Evolutionary conservation across 371 early-diverging fungal species (phyloP).

Genomic region (Mortierella sp.): DNA sequence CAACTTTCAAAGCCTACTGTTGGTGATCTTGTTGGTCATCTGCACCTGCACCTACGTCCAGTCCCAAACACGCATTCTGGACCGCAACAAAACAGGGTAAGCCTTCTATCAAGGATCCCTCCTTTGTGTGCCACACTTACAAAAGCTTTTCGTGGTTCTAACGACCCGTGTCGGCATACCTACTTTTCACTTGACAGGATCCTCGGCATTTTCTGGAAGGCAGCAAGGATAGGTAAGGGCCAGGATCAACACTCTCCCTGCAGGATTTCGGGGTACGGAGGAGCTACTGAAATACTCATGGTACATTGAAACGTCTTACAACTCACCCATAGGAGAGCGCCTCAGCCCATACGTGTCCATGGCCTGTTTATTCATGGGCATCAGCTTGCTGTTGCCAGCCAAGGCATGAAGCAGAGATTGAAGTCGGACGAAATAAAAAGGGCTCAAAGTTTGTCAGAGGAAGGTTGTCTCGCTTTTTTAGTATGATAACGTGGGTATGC

Average conservation of each 20-base stretch:
- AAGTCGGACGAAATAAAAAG: conserved; percentile 5
- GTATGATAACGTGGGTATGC: no score
- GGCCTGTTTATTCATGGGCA: conserved; percentile 84
- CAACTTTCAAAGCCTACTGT: conserved; percentile 82
- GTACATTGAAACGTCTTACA: no score
- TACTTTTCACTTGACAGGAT: conserved; percentile 58
- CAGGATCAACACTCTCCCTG: no score
- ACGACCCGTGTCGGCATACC: background rate
- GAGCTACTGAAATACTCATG: no score
- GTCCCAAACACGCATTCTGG: conserved; percentile 76
- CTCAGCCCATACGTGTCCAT: conserved; percentile 88
- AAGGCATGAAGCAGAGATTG: conserved; percentile 7
- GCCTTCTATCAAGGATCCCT: background rate
- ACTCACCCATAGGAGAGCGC: conserved; percentile 72
- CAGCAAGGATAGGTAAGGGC: conserved; percentile 79
- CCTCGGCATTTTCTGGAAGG: conserved; percentile 91
- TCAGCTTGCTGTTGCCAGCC: conserved; percentile 56
- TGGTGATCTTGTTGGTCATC: conserved; percentile 79
- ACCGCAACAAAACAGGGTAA: conserved; percentile 76
- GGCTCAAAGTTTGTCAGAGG: no score
- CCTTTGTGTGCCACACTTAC: background rate
- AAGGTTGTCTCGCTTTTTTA: no score
- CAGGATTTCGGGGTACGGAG: no score
- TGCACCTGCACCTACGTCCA: conserved; percentile 87
- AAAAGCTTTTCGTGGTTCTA: background rate